Base-by-base conservation (phyloP, 2,329 filamentous ascomycete species). In the Cadophora malorum region DNA sequence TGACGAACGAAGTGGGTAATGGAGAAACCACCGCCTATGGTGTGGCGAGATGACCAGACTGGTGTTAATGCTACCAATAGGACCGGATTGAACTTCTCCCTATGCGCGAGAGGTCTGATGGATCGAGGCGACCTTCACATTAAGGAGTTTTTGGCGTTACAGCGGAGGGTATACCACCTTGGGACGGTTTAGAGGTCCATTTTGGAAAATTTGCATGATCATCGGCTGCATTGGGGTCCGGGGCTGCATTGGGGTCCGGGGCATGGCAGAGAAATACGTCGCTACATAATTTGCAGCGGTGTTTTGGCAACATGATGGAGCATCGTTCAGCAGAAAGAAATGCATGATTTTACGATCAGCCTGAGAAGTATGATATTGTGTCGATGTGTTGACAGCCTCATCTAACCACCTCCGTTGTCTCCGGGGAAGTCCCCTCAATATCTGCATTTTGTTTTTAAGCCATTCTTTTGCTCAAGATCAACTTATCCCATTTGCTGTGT, bases 1-100 rank as follows among this genome's bases (percentile, higher is more conserved):
- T 49, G 47, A 70, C 66, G n/a, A 64, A 72, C 56, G 69, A 70
- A 64, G 69, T 71, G 68, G 68, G 70, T 73, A 65, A 33, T 41
- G 64, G 25, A 49, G 56, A 62, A 35, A 55, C 28, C 47, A 35
- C 45, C 52, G 21, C 21, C 49, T 53, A 53, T 33, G 56, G 49
- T 38, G 31, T 38, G 9, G 31, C 50, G 49, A 63, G 64, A 47
- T 59, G 55, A 55, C 45, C 58, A 19, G 35, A 21, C 63, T 19
- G n/a, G 59, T 65, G 50, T 66, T 67, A 67, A 65, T 53, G 65
- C 33, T 23, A 60, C 41, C 41, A 28, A 61, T 33, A 73, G 65
- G 67, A 72, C 64, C 64, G 60, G 47, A 69, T 71, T 31, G 69
- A 72, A 58, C 67, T 73, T 62, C 69, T 70, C 31, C 55, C 59